phyloP scores from a whole-genome alignment of 2,329 filamentous ascomycete genomes.

The Fusarium denticulatum region DNA sequence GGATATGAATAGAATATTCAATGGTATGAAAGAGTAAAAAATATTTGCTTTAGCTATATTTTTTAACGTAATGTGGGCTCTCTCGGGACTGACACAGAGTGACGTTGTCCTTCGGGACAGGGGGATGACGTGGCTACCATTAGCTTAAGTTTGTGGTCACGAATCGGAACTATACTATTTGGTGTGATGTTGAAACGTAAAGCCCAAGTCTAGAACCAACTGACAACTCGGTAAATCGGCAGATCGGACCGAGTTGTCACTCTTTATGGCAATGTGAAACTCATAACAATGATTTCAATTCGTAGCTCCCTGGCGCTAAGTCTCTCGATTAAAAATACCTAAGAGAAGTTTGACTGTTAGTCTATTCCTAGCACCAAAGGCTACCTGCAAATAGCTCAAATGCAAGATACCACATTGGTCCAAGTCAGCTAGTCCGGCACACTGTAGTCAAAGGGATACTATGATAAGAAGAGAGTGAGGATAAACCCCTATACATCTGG shows the following conservation, averaged over 20 bases:
- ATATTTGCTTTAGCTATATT: neutral
- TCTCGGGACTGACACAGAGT: neutral
- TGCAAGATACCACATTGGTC: neutral
- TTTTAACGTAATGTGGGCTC: neutral
- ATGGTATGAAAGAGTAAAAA: neutral
- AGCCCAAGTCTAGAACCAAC: neutral
- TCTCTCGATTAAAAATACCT: neutral
- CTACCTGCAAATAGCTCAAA: neutral
- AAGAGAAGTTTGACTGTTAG: too few species aligned
- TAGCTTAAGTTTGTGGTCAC: neutral
- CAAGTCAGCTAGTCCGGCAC: neutral
- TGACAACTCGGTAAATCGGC: neutral
- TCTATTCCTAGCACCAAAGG: neutral
- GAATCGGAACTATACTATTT: neutral
- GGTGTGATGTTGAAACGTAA: neutral
- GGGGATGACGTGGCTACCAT: neutral
- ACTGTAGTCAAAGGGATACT: neutral
- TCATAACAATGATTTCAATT: neutral
- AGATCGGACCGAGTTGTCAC: neutral
- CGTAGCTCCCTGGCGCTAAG: neutral
- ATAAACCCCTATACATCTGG: neutral
- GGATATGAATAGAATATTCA: neutral
- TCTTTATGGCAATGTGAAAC: neutral
- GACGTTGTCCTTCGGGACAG: neutral
- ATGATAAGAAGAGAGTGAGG: neutral